Percentiles rank a stretch among this genome's conserved stretches.
These are phyloP conservation scores for Clausena lansium DNA, from an alignment of 345 rosid species.

Conservation along the genomic window DNA sequence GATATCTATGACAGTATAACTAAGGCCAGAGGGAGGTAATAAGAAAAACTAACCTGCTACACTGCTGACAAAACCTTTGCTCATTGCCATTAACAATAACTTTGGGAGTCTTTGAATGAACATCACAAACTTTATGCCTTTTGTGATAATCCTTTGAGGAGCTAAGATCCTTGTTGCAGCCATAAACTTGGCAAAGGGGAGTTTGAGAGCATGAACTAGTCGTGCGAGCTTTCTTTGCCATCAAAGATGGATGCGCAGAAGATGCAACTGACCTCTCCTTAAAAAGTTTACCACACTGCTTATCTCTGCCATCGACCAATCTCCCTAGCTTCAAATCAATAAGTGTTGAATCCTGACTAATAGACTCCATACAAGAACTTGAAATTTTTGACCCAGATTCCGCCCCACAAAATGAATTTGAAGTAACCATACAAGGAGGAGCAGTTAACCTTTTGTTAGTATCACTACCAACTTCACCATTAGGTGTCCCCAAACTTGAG, in stretches of 20 bases:
- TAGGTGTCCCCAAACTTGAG: slow-evolving; percentile 12
- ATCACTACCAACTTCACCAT: slow-evolving; percentile 28
- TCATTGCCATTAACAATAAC: slow-evolving; percentile 53
- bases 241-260: slow-evolving; percentile 1
- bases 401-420: slow-evolving; percentile 26
- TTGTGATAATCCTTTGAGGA: slow-evolving; percentile 56
- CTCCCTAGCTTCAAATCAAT: slow-evolving; percentile 43
- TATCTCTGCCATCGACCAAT: slow-evolving; percentile 30
- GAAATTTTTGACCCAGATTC: slow-evolving; percentile 33
- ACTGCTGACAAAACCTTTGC: slow-evolving; percentile 66
- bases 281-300: slow-evolving; percentile 6
- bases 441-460: slow-evolving; percentile 25
- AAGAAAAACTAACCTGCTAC: slow-evolving; percentile 45
- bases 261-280: slow-evolving; percentile 25
- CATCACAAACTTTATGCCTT: slow-evolving; percentile 60
- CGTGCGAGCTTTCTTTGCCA: slow-evolving; percentile 28
- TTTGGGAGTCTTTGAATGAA: slow-evolving; percentile 52
- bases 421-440: slow-evolving; percentile 32
- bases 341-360: slow-evolving; percentile 30
- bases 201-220: slow-evolving; percentile 23
- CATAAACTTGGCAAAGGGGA: slow-evolving; percentile 53
- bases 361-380: slow-evolving; percentile 27
- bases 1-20: neutral
- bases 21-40: neutral
- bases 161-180: slow-evolving; percentile 53